Conservation (phyloP, 768 basidiomycete genomes). For the Megacollybia marginata region DNA sequence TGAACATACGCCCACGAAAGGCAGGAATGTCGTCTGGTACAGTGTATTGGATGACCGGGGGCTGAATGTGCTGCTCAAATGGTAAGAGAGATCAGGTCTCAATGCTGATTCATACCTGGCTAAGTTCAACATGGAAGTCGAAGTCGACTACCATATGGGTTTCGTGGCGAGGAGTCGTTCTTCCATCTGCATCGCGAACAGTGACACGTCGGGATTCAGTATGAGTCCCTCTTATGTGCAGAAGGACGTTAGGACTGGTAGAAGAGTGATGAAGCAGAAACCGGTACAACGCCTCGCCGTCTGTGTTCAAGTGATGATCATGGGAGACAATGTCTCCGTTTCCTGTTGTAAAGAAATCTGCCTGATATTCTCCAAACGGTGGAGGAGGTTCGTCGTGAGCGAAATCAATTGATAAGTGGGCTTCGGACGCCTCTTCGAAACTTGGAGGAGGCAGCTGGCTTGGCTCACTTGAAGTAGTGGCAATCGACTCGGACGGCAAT, state of each 20-base stretch:
- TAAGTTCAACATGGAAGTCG: slow-evolving; percentile 56
- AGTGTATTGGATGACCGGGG: slow-evolving; percentile 44
- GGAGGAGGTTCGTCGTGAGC: slow-evolving; percentile 35
- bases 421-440: slow-evolving; percentile 2
- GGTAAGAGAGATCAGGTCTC: too few species aligned
- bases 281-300: slow-evolving; percentile 69
- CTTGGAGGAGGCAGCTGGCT: background rate
- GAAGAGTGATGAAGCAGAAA: slow-evolving; percentile 57
- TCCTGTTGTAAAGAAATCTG: slow-evolving; percentile 45
- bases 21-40: slow-evolving; percentile 56
- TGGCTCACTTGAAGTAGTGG: too few species aligned
- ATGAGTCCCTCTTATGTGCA: slow-evolving; percentile 52
- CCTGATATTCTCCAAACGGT: slow-evolving; percentile 53
- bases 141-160: slow-evolving; percentile 60
- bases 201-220: slow-evolving; percentile 40
- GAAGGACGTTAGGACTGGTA: slow-evolving; percentile 33
- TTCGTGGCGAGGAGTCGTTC: slow-evolving; percentile 29
- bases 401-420: background rate
- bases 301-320: slow-evolving; percentile 60
- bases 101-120: slow-evolving; percentile 14
- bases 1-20: slow-evolving; percentile 56
- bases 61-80: slow-evolving; percentile 11
- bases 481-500: too few species aligned
- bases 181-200: slow-evolving; percentile 24
- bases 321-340: slow-evolving; percentile 57